Evolutionary conservation across 352 stramenopile genomes (phyloP).

Genomic region (Phytopythium delawarense): DNA sequence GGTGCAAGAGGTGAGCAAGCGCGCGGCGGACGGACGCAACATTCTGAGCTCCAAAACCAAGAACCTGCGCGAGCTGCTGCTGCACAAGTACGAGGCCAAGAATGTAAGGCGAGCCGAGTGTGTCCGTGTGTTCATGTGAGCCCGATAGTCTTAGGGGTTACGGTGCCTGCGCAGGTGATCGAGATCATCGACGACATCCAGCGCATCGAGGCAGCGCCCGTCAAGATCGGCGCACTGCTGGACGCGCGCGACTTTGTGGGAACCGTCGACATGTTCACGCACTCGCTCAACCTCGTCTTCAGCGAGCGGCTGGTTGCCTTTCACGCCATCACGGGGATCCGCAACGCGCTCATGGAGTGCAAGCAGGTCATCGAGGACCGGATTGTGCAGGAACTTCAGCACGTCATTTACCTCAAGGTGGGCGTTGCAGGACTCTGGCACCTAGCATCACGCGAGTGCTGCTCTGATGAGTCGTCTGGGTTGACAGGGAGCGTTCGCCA

Average conservation of each 20-base stretch:
- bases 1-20: conserved; percentile 63
- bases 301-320: conserved; percentile 77
- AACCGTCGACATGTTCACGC: conserved; percentile 68
- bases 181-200: conserved; percentile 85
- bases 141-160: too few relatives aligned
- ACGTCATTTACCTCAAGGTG: conserved; percentile 72
- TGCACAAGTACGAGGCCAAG: conserved; percentile 81
- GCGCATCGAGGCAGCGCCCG: conserved; percentile 66
- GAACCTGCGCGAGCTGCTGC: conserved; percentile 69
- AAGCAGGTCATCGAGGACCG: conserved; percentile 82
- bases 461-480: background rate
- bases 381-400: conserved; percentile 66
- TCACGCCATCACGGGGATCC: conserved; percentile 66
- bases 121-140: too few relatives aligned
- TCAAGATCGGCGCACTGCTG: conserved; percentile 59
- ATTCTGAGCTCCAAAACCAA: conserved; percentile 84
- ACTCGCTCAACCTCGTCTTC: conserved; percentile 77
- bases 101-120: conserved; percentile 26
- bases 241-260: conserved; percentile 47
- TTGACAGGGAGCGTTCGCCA: conserved; percentile 41
- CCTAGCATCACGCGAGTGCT: background rate
- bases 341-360: conserved; percentile 81
- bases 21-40: conserved; percentile 67
- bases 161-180: conserved; percentile 34
- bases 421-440: background rate